Percentiles rank a stretch among this genome's conserved stretches.
These are phyloP conservation scores for Marasmius fiardii DNA, from an alignment of 1,284 basidiomycete species.

Conservation along the genomic window DNA sequence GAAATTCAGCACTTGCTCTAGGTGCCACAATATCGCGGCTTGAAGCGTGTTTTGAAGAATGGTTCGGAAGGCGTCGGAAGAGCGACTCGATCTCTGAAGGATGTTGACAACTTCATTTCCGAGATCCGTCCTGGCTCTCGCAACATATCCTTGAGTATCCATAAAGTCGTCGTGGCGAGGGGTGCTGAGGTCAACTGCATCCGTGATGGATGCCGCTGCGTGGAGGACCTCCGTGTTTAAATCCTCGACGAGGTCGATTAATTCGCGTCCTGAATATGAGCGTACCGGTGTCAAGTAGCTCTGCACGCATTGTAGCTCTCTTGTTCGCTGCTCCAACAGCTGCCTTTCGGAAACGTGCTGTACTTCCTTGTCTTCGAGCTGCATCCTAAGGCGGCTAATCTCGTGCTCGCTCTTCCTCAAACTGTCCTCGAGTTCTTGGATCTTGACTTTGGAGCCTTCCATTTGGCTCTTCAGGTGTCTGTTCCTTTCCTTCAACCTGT, in stretches of 20 bases:
- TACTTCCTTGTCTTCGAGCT: not conserved
- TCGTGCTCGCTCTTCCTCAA: not conserved
- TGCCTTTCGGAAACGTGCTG: not conserved
- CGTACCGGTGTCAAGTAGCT: conserved; percentile 9
- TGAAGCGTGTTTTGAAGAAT: conserved; percentile 12
- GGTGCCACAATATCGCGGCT: conserved; percentile 4
- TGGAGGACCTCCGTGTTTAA: conserved; percentile 26
- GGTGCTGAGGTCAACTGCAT: conserved; percentile 25
- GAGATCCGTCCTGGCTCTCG: not conserved
- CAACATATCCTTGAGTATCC: not conserved
- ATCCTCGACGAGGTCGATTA: conserved; percentile 20
- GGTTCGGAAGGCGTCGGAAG: not conserved
- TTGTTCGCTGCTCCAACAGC: conserved; percentile 8
- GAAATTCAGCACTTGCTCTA: conserved; percentile 5
- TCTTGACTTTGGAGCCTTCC: too few species aligned
- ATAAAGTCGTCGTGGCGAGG: not conserved
- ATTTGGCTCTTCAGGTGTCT: too few species aligned
- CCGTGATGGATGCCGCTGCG: conserved; percentile 22
- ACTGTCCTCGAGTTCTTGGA: not conserved
- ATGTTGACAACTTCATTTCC: conserved; percentile 3
- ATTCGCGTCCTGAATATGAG: conserved; percentile 12
- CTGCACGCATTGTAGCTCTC: conserved; percentile 13
- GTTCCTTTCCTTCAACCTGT: too few species aligned
- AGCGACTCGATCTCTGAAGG: conserved; percentile 2
- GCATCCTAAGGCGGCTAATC: not conserved